phyloP scores from a whole-genome alignment of 2,329 filamentous ascomycete species.

The Pseudogymnoascus sp. region DNA sequence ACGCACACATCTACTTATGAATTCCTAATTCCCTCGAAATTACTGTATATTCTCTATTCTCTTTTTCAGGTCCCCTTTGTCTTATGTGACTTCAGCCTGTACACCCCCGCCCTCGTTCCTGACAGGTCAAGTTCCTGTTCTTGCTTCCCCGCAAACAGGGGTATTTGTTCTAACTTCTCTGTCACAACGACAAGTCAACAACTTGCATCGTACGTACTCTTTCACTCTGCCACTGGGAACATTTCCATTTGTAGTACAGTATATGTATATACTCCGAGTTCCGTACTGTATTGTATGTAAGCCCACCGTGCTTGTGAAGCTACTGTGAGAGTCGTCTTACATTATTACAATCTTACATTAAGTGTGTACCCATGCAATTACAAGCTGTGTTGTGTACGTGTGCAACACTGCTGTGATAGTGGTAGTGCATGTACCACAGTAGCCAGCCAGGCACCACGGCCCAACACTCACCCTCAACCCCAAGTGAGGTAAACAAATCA shows the following conservation, averaged over 20 bases:
- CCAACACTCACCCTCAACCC: not conserved
- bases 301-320: not conserved
- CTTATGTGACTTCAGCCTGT: not conserved
- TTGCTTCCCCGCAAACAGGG: not conserved
- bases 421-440: not conserved
- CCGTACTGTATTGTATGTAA: not conserved
- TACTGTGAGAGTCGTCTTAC: not conserved
- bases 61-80: not conserved
- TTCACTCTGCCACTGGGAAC: not conserved
- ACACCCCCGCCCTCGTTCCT: not conserved
- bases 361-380: not conserved
- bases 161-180: not conserved
- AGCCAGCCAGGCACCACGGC: not conserved
- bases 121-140: not conserved
- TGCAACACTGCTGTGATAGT: not conserved
- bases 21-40: not conserved
- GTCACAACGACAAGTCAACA: not conserved
- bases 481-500: not conserved
- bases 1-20: not conserved
- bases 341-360: not conserved
- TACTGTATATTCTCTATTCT: not conserved
- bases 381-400: not conserved
- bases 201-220: not conserved
- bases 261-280: not conserved
- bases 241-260: not conserved